Percentiles rank a stretch among this genome's conserved stretches.
phyloP scores from a whole-genome alignment of 1,284 basidiomycete genomes.

The Naganishia albida region DNA sequence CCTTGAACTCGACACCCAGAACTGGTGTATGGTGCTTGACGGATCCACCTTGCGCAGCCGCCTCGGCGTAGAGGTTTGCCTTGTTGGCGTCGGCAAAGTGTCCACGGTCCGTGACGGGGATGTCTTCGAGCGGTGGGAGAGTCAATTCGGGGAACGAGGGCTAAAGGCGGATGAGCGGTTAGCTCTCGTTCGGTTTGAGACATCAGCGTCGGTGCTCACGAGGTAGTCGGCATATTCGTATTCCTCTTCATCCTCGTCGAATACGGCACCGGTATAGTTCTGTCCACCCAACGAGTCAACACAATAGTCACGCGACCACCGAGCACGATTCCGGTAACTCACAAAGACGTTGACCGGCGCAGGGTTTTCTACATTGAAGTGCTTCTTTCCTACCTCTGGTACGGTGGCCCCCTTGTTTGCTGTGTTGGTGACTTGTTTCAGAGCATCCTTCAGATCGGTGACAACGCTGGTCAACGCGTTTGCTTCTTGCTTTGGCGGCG shows the following conservation, averaged over 20 bases:
- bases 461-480: conserved; percentile 1
- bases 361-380: conserved; percentile 25
- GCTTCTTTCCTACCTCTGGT: conserved; percentile 10
- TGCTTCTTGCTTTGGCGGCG: conserved; percentile 12
- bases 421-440: conserved; percentile 15
- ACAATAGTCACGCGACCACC: conserved; percentile 59
- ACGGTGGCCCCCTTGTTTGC: not conserved
- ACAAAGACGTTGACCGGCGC: conserved; percentile 33
- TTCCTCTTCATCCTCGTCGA: conserved; percentile 52
- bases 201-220: conserved; percentile 50
- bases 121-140: conserved; percentile 65
- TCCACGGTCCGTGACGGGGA: conserved; percentile 66
- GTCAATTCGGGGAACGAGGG: conserved; percentile 65
- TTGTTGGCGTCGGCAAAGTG: conserved; percentile 54
- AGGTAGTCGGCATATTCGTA: conserved; percentile 67
- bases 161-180: conserved; percentile 50
- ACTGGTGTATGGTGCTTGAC: conserved; percentile 53
- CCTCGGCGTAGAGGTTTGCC: conserved; percentile 44
- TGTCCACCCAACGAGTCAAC: not conserved
- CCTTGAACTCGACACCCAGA: conserved; percentile 54
- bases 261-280: conserved; percentile 35
- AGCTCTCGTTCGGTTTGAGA: conserved; percentile 10
- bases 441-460: conserved; percentile 26
- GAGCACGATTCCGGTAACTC: conserved; percentile 67
- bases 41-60: conserved; percentile 49